Conservation (phyloP, 2,329 filamentous ascomycete species). For the Colletotrichum siamense region DNA sequence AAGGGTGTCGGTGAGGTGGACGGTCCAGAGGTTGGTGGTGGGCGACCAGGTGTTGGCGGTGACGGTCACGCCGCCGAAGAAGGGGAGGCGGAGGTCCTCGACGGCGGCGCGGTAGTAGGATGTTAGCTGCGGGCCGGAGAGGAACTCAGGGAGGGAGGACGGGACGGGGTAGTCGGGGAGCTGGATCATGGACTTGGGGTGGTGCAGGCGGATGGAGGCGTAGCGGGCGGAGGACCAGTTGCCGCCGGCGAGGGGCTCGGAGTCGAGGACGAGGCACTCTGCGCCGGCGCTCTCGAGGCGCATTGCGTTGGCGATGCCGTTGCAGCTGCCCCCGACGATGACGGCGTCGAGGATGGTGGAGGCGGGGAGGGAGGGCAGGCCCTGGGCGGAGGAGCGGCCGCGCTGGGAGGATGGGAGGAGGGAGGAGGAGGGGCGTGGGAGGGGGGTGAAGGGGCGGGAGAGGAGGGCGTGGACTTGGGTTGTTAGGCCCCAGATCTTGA, state of each 20-base stretch:
- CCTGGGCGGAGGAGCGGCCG: background rate
- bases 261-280: background rate
- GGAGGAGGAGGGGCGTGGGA: background rate
- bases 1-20: background rate
- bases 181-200: background rate
- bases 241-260: background rate
- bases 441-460: background rate
- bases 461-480: background rate
- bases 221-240: conserved; percentile 7
- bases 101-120: background rate
- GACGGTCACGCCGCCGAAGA: conserved; percentile 2
- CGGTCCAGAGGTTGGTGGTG: no score
- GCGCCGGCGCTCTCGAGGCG: conserved; percentile 2
- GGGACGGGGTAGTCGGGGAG: conserved; percentile 13
- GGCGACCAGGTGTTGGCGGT: background rate
- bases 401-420: background rate
- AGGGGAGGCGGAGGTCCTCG: background rate
- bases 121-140: background rate
- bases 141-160: background rate
- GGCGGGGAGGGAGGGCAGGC: background rate
- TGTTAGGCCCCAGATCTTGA: background rate
- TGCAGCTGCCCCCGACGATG: conserved; percentile 11
- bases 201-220: conserved; percentile 1
- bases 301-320: conserved; percentile 6
- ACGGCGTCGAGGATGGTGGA: conserved; percentile 5